phyloP scores from a whole-genome alignment of 1,284 basidiomycete species.

The Bothia castanella region DNA sequence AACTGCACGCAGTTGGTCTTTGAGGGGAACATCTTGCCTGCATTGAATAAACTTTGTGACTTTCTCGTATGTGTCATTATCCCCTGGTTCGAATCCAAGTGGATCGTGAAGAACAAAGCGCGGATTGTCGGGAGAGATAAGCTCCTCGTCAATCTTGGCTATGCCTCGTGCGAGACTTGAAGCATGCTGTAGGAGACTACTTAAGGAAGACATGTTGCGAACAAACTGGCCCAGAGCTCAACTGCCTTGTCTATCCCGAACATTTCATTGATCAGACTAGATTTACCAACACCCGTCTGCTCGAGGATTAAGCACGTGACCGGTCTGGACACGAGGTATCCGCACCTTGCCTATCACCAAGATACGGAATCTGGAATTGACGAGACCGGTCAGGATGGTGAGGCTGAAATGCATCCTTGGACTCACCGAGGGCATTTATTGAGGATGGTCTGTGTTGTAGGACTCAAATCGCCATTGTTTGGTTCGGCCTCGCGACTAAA shows the following conservation, averaged over 20 bases:
- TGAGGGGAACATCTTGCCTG: neutral
- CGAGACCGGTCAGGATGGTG: too few species aligned
- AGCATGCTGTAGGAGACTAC: neutral
- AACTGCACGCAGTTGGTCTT: neutral
- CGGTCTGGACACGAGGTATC: neutral
- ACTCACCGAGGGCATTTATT: too few species aligned
- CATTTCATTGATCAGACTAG: neutral
- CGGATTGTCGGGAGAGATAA: neutral
- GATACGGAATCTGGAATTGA: neutral
- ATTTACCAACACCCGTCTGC: constrained; percentile 3
- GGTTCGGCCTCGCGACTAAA: too few species aligned
- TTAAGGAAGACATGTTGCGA: neutral
- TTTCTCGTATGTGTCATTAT: neutral
- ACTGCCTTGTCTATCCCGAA: constrained; percentile 5
- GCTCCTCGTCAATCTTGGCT: neutral
- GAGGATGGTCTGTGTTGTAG: too few species aligned
- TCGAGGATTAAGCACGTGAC: neutral
- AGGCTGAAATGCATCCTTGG: too few species aligned
- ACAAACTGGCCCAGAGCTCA: neutral
- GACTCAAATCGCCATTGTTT: too few species aligned
- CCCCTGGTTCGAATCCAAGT: constrained; percentile 1
- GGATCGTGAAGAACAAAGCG: constrained; percentile 1
- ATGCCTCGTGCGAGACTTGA: neutral
- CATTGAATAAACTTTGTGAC: neutral
- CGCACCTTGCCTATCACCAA: neutral